Evolutionary conservation across 768 basidiomycete species (phyloP).

Genomic region (Russula sp.): DNA sequence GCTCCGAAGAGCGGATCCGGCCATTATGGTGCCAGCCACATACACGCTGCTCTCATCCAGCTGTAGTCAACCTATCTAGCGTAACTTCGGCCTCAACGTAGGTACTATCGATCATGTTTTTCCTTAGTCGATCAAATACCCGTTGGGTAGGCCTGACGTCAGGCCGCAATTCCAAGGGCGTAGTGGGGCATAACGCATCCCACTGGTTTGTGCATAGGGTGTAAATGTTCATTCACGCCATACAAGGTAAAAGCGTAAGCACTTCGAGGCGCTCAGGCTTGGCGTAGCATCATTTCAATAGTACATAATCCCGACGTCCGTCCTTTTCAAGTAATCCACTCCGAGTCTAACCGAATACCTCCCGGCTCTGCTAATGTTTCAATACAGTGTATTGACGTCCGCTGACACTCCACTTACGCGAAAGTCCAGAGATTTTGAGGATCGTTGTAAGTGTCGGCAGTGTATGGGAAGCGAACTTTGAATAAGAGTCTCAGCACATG

Average conservation of each 20-base stretch:
- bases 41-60: neutral
- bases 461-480: slow-evolving; percentile 59
- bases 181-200: neutral
- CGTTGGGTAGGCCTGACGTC: neutral
- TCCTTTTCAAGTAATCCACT: neutral
- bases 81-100: slow-evolving; percentile 10
- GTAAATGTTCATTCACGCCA: slow-evolving; percentile 2
- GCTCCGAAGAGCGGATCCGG: slow-evolving; percentile 16
- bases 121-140: neutral
- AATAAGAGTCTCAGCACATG: slow-evolving; percentile 2
- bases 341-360: slow-evolving; percentile 26
- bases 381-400: neutral
- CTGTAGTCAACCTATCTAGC: slow-evolving; percentile 13
- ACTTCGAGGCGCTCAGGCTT: neutral
- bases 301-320: slow-evolving; percentile 8
- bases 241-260: slow-evolving; percentile 2
- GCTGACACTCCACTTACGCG: slow-evolving; percentile 40
- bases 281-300: neutral
- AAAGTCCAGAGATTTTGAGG: slow-evolving; percentile 59
- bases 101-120: no score
- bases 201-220: neutral
- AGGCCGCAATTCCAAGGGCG: no score
- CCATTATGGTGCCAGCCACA: slow-evolving; percentile 6
- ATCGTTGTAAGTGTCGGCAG: slow-evolving; percentile 59
- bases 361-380: slow-evolving; percentile 18